These are phyloP conservation scores for Sphaerulina populicola DNA, from an alignment of 2,329 filamentous ascomycete genomes.

Conservation along the genomic window DNA sequence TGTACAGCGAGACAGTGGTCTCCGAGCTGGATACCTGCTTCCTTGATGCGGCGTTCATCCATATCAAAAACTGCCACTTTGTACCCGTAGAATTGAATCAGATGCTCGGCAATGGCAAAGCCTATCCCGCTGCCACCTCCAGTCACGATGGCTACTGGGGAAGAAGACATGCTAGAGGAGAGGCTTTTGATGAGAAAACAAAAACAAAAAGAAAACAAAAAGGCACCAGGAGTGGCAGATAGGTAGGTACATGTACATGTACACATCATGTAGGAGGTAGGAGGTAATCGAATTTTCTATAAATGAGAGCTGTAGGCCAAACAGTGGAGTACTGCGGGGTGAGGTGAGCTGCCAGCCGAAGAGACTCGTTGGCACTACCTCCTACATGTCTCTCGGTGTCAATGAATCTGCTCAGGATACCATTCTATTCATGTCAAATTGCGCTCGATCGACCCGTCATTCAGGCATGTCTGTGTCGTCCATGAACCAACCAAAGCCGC, in stretches of 20 bases:
- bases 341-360: not conserved
- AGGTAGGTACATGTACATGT: too few relatives aligned
- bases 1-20: constrained; percentile 18
- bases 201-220: too few relatives aligned
- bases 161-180: constrained; percentile 7
- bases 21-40: constrained; percentile 12
- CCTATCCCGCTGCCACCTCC: constrained; percentile 22
- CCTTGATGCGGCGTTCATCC: constrained; percentile 13
- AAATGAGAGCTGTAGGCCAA: not conserved
- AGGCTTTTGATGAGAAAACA: not conserved
- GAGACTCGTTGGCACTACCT: not conserved
- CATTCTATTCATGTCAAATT: not conserved
- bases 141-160: constrained; percentile 20
- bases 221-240: not conserved
- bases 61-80: constrained; percentile 20
- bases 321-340: not conserved
- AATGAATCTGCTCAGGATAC: too few relatives aligned
- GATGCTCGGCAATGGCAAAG: constrained; percentile 22
- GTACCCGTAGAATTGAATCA: constrained; percentile 19
- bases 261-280: too few relatives aligned
- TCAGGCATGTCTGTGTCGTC: not conserved
- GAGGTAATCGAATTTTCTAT: not conserved
- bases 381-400: too few relatives aligned
- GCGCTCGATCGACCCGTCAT: not conserved
- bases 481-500: not conserved